These are phyloP conservation scores for Camelina sativa DNA, from an alignment of 345 rosid species.

Conservation along the genomic window DNA sequence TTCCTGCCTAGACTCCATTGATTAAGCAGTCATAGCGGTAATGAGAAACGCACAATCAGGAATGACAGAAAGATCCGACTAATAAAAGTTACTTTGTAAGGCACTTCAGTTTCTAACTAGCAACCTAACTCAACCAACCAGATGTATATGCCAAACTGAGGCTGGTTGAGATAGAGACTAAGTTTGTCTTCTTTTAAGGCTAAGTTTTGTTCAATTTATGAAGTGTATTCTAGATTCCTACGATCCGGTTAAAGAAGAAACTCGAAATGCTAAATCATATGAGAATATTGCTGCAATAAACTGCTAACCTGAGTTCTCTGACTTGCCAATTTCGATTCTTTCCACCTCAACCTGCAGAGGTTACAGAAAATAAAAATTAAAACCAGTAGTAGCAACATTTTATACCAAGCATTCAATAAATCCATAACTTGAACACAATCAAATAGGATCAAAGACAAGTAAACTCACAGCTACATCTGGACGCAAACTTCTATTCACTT, in stretches of 20 bases:
- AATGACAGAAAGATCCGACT: not conserved
- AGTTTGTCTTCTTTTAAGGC: not conserved
- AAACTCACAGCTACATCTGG: conserved; percentile 63
- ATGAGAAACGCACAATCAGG: not conserved
- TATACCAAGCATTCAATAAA: not conserved
- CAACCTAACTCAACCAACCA: conserved; percentile 11
- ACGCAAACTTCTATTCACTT: conserved; percentile 46
- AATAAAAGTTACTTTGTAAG: not conserved
- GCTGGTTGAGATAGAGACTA: conserved; percentile 1
- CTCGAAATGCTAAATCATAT: not conserved
- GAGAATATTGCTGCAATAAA: not conserved
- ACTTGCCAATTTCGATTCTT: conserved; percentile 67
- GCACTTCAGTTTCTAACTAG: conserved; percentile 7
- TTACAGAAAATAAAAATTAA: conserved; percentile 1
- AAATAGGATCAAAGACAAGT: conserved; percentile 3
- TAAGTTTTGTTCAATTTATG: not conserved
- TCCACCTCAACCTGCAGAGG: conserved; percentile 72
- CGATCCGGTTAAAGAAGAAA: not conserved
- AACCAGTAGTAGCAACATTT: conserved; percentile 13
- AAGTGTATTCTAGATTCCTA: not conserved
- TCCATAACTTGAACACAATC: not conserved
- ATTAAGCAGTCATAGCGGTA: not conserved
- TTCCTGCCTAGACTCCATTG: conserved; percentile 8
- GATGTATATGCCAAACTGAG: conserved; percentile 9
- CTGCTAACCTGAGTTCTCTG: conserved; percentile 41